Evolutionary conservation across 129 eudicot genomes (phyloP).

Genomic region (Kitagawia praeruptora): DNA sequence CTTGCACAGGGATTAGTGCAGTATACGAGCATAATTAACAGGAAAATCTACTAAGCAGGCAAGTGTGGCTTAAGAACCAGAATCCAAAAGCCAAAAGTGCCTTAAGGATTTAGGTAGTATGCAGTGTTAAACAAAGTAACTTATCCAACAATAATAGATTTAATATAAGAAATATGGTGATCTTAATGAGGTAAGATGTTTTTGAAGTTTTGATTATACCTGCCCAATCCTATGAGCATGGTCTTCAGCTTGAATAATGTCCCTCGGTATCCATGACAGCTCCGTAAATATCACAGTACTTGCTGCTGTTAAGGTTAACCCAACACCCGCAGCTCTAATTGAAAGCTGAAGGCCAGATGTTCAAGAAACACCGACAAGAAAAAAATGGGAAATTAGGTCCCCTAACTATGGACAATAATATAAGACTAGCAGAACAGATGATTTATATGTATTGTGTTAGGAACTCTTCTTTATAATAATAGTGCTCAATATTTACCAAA

Average conservation of each 20-base stretch:
- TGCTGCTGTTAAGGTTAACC: slow-evolving; percentile 92
- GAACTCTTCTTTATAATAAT: too few relatives aligned
- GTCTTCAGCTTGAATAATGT: slow-evolving; percentile 95
- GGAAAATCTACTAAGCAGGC: neutral
- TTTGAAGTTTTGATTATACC: slow-evolving; percentile 23
- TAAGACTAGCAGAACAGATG: neutral
- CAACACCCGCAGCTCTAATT: slow-evolving; percentile 95
- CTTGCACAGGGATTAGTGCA: neutral
- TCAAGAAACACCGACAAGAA: neutral
- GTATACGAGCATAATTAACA: neutral
- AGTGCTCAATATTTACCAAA: too few relatives aligned
- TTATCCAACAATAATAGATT: neutral
- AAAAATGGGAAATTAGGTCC: neutral
- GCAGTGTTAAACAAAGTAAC: neutral
- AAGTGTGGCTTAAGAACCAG: slow-evolving; percentile 7
- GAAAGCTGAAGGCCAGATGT: slow-evolving; percentile 49
- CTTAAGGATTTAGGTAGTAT: neutral
- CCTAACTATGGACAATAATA: neutral
- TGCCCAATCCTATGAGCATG: slow-evolving; percentile 99
- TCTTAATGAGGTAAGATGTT: neutral
- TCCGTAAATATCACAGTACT: slow-evolving; percentile 95
- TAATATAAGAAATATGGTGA: neutral
- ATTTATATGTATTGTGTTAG: too few relatives aligned
- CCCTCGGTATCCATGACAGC: slow-evolving; percentile 97
- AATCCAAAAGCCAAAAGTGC: neutral